Evolutionary conservation across 805 yeast species (phyloP), one percentile per base, ranked within the genome.

Genomic region (Candida sakaeoensis): DNA sequence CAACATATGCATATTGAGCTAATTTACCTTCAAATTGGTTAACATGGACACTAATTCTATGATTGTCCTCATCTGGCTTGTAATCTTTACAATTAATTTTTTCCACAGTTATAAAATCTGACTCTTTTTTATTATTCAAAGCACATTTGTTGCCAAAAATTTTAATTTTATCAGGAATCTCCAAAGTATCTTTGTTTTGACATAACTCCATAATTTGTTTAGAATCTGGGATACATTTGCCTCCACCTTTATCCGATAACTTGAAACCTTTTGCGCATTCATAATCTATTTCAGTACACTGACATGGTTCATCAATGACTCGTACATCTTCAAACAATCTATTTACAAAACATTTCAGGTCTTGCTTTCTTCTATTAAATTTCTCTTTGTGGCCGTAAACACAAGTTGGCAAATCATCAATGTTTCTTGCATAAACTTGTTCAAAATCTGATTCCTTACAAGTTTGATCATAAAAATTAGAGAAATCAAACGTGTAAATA

Each of bases 301-400:
- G 61, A 58, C 95, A 87, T 7, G 74, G 59, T 39, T 75, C 82
- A 43, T 75, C 79, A 16, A 61, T 57, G 5, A 65, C 63, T 35
- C 64, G 59, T 7, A 77, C 54, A 47, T 77, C 80, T 17, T 65
- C 66, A 47, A 61, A 76, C 13, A 72, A 51, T 33, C 65, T 64
- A 40, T 67, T 67, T 9, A 78, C 76, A 54, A 75, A 75, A 65
- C 96, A 88, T 43, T 78, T 54, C 1, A 90, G 75, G 33, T 72
- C 75, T 33, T 69, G 68, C 50, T 79, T 80, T 63, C 95, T 77
- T 58, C 95, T 72, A 33, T 48, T 55, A 53, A 78, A 81, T 45
- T 68, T 74, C 50, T 82, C 85, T 46, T 66, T 73, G 42, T 77
- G 83, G 6, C 96, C 96, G 61, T 73, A 68, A 14, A 85, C 65